Evolutionary conservation across 2,329 filamentous ascomycete genomes (phyloP).

Genomic region (Akanthomyces dipterigenus): DNA sequence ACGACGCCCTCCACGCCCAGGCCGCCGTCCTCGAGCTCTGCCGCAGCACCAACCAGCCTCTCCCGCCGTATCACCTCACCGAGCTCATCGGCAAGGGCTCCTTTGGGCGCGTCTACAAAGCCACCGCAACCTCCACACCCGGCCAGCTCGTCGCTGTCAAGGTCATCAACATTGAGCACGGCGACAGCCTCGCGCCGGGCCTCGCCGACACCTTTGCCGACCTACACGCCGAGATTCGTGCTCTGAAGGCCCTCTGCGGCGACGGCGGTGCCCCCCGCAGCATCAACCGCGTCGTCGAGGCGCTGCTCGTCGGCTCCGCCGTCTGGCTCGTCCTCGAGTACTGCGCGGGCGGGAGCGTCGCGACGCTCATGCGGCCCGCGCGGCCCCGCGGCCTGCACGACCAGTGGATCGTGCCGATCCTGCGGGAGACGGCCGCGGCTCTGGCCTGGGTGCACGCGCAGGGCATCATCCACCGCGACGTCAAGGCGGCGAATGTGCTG

Average conservation of each 20-base stretch:
- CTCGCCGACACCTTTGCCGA: constrained; percentile 44
- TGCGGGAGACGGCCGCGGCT: constrained; percentile 42
- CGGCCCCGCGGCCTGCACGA: constrained; percentile 39
- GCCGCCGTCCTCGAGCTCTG: constrained; percentile 50
- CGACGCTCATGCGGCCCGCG: constrained; percentile 43
- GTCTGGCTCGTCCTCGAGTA: constrained; percentile 67
- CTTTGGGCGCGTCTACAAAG: constrained; percentile 62
- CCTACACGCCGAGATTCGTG: constrained; percentile 42
- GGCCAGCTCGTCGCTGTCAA: constrained; percentile 57
- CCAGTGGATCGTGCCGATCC: constrained; percentile 45
- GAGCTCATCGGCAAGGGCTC: constrained; percentile 62
- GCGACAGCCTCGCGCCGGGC: constrained; percentile 51
- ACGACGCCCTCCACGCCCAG: constrained; percentile 61
- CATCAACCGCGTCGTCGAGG: constrained; percentile 60
- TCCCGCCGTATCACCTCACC: constrained; percentile 52
- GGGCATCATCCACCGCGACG: constrained; percentile 46
- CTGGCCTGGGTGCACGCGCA: constrained; percentile 44
- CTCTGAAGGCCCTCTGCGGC: constrained; percentile 48
- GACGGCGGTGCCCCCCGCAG: constrained; percentile 50
- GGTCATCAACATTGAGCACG: constrained; percentile 69
- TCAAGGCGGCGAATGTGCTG: constrained; percentile 56
- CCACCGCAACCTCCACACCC: constrained; percentile 18
- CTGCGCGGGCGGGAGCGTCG: constrained; percentile 61
- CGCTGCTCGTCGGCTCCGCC: constrained; percentile 54
- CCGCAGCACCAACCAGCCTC: constrained; percentile 44